Base-by-base conservation (phyloP, 2,329 filamentous ascomycete genomes). In the Alternaria gansuensis region DNA sequence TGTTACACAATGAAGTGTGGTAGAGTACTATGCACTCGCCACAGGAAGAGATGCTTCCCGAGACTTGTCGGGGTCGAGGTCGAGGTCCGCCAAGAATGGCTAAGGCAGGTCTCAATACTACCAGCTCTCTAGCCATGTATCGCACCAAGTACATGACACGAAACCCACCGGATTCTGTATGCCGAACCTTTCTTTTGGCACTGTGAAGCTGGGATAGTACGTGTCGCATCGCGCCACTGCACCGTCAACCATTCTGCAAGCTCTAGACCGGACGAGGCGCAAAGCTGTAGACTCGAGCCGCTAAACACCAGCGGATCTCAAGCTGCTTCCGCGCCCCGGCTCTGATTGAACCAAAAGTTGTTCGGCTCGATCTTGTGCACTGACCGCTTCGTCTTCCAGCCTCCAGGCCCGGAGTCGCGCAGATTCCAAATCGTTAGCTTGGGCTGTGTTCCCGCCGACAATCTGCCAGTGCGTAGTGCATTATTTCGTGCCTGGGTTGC, bases 351-450 rank as follows among this genome's bases (percentile, higher is more conserved):
- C 28, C 37, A 54, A 51, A 46, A 24, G 50, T 39, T 54, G 41
- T 60, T 60, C 53, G 61, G 57, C 61, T 54, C 54, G 58, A 52
- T 53, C 54, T 44, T 54, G 63, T 37, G 57, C 63, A 64, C 51
- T 51, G 59, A 52, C 59, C 31, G 28, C 40, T 29, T 54, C 52
- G 54, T 58, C 55, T 40, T 60, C 43, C 54, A 60, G 64, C 53
- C 46, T 61, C 43, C 58, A 56, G 50, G 39, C 43, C 34, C 43
- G 17, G 28, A 23, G 57, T 63, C 63, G 56, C 65, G 67, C 50
- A 59, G 41, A 73, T 74, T 73, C 70, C 71, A 73, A 74, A 74
- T 73, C 60, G 52, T 57, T 40, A 46, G 60, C 48, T 29, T 62
- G 63, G 71, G 69, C 69, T 67, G 68, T 71, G 68, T 53, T 34